Base-by-base conservation (phyloP, 495 filamentous ascomycete species). In the Cenococcum geophilum region DNA sequence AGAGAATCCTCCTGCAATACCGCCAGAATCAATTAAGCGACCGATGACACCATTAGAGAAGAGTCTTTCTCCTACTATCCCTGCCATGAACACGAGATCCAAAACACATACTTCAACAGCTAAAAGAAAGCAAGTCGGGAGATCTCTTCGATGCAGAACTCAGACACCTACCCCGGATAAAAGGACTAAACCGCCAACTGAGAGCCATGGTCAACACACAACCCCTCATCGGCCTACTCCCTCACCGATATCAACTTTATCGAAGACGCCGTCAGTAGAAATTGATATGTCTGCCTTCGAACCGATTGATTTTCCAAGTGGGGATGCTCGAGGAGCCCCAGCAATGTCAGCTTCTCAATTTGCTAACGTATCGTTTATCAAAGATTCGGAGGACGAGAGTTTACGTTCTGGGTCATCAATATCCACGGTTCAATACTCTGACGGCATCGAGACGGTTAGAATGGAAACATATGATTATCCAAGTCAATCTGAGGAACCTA, bases 31-130 rank as follows among this genome's bases (percentile, higher is more conserved):
- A 2, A 14, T 16, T 16, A 45, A 16, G 14, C 14, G 40, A 16
- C 12, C 14, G 1, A 45, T 16, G 40, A 45, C 18, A 16, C 40
- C 12, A 1, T 4, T 10, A 45, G 12, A 18, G 40, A 45, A 18
- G 2, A 45, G 40, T 1, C 12, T 45, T 18, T 45, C 40, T 18
- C 40, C 40, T 16, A 45, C 12, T 45, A 45, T 45, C 11, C 65
- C 65, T 12, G 61, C 65, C 2, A 64, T 61, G 47, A 68, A 68
- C 25, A 68, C 65, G n/a, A 47, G 65, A 21, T 68, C 65, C 16
- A 68, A 68, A 45, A 68, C 61, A 3, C 61, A 58, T 25, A 6
- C 47, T 4, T 64, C 65, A 22, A 57, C 65, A 14, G 48, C 51
- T 1, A 68, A 64, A 49, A 42, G 51, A 8, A 56, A 25, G 21